Percentiles rank a stretch among this genome's conserved stretches.
Evolutionary conservation across 2,329 filamentous ascomycete genomes (phyloP).

Genomic region (Paraphoma chrysanthemicola): DNA sequence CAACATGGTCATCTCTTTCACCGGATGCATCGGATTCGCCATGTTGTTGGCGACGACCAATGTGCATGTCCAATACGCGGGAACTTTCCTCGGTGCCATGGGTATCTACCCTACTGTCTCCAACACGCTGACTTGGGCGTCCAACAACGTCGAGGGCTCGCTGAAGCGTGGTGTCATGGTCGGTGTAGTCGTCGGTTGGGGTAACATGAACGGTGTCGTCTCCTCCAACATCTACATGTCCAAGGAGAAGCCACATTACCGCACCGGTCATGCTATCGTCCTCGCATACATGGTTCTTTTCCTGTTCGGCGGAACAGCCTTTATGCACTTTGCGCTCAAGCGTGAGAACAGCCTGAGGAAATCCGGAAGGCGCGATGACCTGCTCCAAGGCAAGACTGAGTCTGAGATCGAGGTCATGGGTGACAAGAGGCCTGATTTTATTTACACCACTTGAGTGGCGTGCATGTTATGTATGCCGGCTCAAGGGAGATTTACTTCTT

Average conservation of each 20-base stretch:
- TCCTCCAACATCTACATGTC: slow-evolving; percentile 78
- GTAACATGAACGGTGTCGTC: slow-evolving; percentile 89
- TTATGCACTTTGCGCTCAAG: slow-evolving; percentile 68
- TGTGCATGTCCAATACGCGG: slow-evolving; percentile 78
- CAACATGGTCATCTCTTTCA: slow-evolving; percentile 74
- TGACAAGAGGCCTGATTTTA: slow-evolving; percentile 72
- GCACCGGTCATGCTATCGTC: slow-evolving; percentile 76
- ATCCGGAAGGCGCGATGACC: slow-evolving; percentile 70
- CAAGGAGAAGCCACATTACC: slow-evolving; percentile 69
- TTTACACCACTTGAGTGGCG: slow-evolving; percentile 66
- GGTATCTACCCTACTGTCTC: slow-evolving; percentile 89
- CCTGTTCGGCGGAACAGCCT: slow-evolving; percentile 72
- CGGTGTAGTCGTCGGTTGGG: slow-evolving; percentile 88
- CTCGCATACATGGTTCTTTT: slow-evolving; percentile 76
- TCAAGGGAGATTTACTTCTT: background rate
- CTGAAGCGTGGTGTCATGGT: slow-evolving; percentile 91
- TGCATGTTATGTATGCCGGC: background rate
- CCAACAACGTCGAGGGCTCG: slow-evolving; percentile 91
- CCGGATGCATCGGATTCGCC: slow-evolving; percentile 79
- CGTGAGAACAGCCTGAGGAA: slow-evolving; percentile 73
- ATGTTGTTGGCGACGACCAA: slow-evolving; percentile 75
- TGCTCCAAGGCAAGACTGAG: slow-evolving; percentile 69
- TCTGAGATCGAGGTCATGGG: slow-evolving; percentile 71
- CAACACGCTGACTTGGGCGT: slow-evolving; percentile 86
- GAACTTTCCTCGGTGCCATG: slow-evolving; percentile 81